phyloP scores from a whole-genome alignment of 345 rosid genomes.

The Rubroshorea leprosula region DNA sequence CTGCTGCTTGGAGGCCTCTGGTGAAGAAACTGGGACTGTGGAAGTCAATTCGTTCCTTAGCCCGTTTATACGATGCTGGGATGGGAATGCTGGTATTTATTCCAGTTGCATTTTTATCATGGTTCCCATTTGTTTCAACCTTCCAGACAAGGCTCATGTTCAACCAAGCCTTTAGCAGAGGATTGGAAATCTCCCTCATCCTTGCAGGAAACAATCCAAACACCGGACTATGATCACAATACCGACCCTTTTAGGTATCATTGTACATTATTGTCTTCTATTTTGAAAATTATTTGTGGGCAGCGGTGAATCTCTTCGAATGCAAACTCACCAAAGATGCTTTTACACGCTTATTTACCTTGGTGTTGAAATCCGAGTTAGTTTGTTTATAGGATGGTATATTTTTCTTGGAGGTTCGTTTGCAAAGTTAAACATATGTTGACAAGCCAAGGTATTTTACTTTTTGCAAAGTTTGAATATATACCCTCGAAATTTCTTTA shows the following conservation, averaged over 20 bases:
- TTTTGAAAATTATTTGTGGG: not conserved
- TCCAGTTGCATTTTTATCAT: conserved; percentile 74
- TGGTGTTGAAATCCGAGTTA: not conserved
- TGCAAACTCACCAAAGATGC: not conserved
- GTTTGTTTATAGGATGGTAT: not conserved
- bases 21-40: conserved; percentile 68
- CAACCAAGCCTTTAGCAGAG: conserved; percentile 95
- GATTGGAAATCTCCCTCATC: conserved; percentile 88
- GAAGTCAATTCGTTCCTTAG: conserved; percentile 86
- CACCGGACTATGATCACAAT: conserved; percentile 31
- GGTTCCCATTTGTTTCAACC: conserved; percentile 96
- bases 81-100: conserved; percentile 95
- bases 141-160: conserved; percentile 98
- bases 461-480: not conserved
- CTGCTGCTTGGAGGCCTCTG: conserved; percentile 89
- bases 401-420: not conserved
- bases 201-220: conserved; percentile 95
- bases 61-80: conserved; percentile 78
- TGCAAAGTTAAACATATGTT: not conserved
- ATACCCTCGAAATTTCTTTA: not conserved
- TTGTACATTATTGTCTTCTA: not conserved
- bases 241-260: not conserved
- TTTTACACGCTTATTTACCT: not conserved
- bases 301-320: not conserved
- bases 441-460: not conserved